Percentiles rank a stretch among this genome's conserved stretches.
phyloP scores from a whole-genome alignment of 805 yeast genomes.

The Candida silvatica region DNA sequence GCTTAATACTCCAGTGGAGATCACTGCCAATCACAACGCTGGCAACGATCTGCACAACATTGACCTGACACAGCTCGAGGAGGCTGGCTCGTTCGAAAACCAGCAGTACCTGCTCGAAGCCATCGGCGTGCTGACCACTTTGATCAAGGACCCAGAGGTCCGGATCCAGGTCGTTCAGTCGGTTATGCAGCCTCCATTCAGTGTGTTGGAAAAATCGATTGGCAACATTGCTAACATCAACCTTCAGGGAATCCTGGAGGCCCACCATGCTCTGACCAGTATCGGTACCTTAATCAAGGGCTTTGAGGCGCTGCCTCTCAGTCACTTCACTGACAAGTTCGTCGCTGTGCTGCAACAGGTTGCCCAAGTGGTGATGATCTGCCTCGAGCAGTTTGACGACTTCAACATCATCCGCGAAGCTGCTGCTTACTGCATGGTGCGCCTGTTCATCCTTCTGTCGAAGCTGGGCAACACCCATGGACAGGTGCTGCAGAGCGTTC shows the following conservation, averaged over 20 bases:
- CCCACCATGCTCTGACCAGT: conserved; percentile 82
- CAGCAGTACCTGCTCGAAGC: conserved; percentile 84
- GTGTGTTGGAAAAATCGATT: conserved; percentile 45
- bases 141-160: conserved; percentile 34
- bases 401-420: conserved; percentile 74
- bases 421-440: conserved; percentile 76
- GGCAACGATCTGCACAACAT: conserved; percentile 12
- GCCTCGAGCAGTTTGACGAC: conserved; percentile 66
- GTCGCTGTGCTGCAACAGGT: conserved; percentile 24
- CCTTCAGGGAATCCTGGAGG: conserved; percentile 50
- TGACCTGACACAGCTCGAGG: conserved; percentile 36
- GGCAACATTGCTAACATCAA: conserved; percentile 21
- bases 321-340: conserved; percentile 26
- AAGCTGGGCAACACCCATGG: conserved; percentile 22
- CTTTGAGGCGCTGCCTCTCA: conserved; percentile 35
- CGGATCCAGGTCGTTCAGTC: conserved; percentile 47
- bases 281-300: conserved; percentile 89
- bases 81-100: conserved; percentile 57
- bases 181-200: conserved; percentile 68
- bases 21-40: conserved; percentile 19
- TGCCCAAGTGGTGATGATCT: conserved; percentile 76
- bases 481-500: conserved; percentile 25
- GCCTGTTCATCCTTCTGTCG: conserved; percentile 72
- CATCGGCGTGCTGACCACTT: conserved; percentile 64
- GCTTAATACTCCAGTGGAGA: conserved; percentile 52